Evolutionary conservation across 2,329 filamentous ascomycete genomes (phyloP).

Genomic region (Cytospora mali): DNA sequence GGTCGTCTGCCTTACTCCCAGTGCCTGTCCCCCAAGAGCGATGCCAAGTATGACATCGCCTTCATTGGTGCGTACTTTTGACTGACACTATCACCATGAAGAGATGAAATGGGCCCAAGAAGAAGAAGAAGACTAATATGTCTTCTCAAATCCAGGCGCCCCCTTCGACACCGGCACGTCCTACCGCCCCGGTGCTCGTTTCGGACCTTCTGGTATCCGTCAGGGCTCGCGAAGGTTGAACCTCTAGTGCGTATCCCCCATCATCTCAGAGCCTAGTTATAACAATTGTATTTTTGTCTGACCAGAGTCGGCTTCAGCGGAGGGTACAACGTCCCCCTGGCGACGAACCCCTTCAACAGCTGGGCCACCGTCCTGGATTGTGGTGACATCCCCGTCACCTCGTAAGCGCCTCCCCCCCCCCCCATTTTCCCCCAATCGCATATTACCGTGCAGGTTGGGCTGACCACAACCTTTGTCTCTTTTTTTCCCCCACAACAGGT

Average conservation of each 20-base stretch:
- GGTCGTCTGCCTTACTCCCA: constrained; percentile 77
- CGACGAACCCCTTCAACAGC: constrained; percentile 78
- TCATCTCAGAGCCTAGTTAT: neutral
- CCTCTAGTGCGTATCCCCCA: constrained; percentile 68
- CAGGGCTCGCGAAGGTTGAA: constrained; percentile 85
- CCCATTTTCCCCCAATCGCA: neutral
- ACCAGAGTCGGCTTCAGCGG: constrained; percentile 56
- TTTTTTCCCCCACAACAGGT: too few relatives aligned
- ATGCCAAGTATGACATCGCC: constrained; percentile 79
- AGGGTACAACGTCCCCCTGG: constrained; percentile 82
- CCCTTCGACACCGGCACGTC: constrained; percentile 87
- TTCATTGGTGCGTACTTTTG: constrained; percentile 68
- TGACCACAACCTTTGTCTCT: neutral
- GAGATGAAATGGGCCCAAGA: neutral
- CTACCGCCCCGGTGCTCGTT: constrained; percentile 80
- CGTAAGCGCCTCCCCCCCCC: constrained; percentile 53
- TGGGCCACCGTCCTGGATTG: constrained; percentile 83
- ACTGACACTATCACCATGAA: too few relatives aligned
- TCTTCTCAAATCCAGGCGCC: constrained; percentile 53
- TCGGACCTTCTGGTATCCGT: constrained; percentile 81
- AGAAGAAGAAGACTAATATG: constrained; percentile 4
- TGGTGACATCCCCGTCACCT: constrained; percentile 83
- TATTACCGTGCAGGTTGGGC: constrained; percentile 6
- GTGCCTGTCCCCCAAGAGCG: constrained; percentile 66
- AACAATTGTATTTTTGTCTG: constrained; percentile 39